Evolutionary conservation across 805 yeast genomes (phyloP).

Genomic region (Saccharomycopsis selenospora): DNA sequence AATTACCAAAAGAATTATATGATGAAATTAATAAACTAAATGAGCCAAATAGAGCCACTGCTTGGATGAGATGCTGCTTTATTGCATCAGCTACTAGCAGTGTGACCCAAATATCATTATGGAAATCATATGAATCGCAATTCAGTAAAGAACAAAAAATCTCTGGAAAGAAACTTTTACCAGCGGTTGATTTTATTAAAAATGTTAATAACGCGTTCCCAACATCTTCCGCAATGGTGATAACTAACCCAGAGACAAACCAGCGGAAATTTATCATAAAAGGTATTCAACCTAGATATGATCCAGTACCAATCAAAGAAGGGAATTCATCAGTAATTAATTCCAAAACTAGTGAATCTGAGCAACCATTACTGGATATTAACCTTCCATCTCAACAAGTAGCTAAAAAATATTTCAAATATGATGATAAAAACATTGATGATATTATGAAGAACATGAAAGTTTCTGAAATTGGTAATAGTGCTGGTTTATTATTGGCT

Average conservation of each 20-base stretch:
- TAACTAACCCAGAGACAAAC: slow-evolving; percentile 54
- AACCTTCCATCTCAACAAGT: not conserved
- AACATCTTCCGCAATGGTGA: slow-evolving; percentile 88
- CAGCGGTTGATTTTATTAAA: slow-evolving; percentile 95
- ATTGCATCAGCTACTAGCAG: slow-evolving; percentile 72
- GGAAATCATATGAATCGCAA: slow-evolving; percentile 91
- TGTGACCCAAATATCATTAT: slow-evolving; percentile 88
- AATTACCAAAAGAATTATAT: slow-evolving; percentile 46
- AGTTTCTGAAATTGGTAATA: slow-evolving; percentile 19
- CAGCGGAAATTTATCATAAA: slow-evolving; percentile 81
- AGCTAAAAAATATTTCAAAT: not conserved
- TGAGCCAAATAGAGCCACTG: slow-evolving; percentile 87
- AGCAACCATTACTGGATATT: not conserved
- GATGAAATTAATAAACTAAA: slow-evolving; percentile 54
- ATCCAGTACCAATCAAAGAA: slow-evolving; percentile 33
- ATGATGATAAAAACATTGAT: not conserved
- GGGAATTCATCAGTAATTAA: not conserved
- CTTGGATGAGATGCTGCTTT: slow-evolving; percentile 91
- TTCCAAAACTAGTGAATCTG: not conserved
- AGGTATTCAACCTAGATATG: slow-evolving; percentile 83
- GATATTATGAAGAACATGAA: slow-evolving; percentile 1
- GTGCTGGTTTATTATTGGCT: slow-evolving; percentile 6
- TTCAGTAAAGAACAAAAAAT: slow-evolving; percentile 54
- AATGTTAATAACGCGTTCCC: slow-evolving; percentile 87
- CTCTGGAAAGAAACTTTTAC: slow-evolving; percentile 51